Evolutionary conservation across 441 rosid genomes (phyloP), one percentile per base, ranked within the genome.

Genomic region (Euphorbia celastroides): DNA sequence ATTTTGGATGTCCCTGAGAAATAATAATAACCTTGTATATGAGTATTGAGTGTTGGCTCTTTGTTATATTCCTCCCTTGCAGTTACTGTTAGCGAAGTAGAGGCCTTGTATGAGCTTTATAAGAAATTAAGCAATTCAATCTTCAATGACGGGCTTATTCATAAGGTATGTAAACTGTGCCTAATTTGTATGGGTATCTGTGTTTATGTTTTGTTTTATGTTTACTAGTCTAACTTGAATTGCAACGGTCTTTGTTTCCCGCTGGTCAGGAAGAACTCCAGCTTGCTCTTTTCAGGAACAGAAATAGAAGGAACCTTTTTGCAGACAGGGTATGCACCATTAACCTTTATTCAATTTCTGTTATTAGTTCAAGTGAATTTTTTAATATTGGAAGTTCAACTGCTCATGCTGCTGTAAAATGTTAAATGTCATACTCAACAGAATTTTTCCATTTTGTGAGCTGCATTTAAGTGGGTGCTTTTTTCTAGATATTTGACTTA

Each of bases 61-160:
- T 31, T 31, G 52, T 51, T 31, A 0, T 54, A 3, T 27, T 72
- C 27, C 46, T 17, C 59, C 12, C n/a, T 68, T 78, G 79, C 81
- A 93, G 97, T 91, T 75, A 85, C 88, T 3, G 83, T 84, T 31
- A 79, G 70, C 62, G 96, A 93, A 80, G 93, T 93, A 26, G 89
- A 86, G 76, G 86, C 97, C 25, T 77, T 93, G 71, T 78, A 81
- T 64, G 93, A 89, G 81, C 87, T 93, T 1, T 91, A 70, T 72
- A 88, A 84, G 86, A 93, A 89, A 78, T 70, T 93, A 78, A 93
- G 99, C 86, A 85, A 93, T 67, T 86, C 93, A 31, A 89, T 93
- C 58, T 61, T 85, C 28, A 83, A 84, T 10, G 97, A 91, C 55
- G 97, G 99, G 61, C 86, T 89, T 60, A 91, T 91, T 80, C 97